Base-by-base conservation (phyloP, 345 rosid genomes). In the Bruguiera gymnorhiza region DNA sequence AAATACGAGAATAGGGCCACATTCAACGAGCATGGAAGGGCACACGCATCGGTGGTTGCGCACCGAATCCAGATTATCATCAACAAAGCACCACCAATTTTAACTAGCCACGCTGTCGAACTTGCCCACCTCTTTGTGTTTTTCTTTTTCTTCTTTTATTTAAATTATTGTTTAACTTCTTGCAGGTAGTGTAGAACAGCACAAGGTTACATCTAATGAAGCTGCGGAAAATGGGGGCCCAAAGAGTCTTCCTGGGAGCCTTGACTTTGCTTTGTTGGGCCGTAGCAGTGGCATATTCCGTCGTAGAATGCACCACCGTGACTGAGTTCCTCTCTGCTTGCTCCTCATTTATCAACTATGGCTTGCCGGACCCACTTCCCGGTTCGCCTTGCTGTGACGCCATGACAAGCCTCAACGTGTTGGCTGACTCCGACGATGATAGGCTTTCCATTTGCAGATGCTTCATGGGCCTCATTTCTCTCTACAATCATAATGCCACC, bases 401-500 rank as follows among this genome's bases (percentile, higher is more conserved):
- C 37, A 76, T 76, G 72, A 18, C 19, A 18, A 55, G 63, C 65
- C 70, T 76, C 34, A 18, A n/a, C 16, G 30, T 8, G 50, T 37
- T 76, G n/a, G 72, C 64, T 6, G 60, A 62, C 13, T 13, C 75
- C 8, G 72, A 68, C 4, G 64, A 59, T 31, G 56, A 67, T 3
- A 61, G 34, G 24, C 29, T 32, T 24, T 55, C 65, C 1, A 59
- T 67, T 19, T 76, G 72, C 27, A 63, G 55, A 59, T 76, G 80
- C 72, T 63, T 76, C 3, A 62, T 71, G 72, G 69, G 50, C 54
- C 66, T 75, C n/a, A 34, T 63, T 21, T 56, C 16, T 56, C 26
- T 27, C 5, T 81, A 83, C 66, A 81, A 64, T 39, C 72, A 89
- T 0, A 84, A 89, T 27, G 88, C 93, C 75, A 56, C 60, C 18